These are phyloP conservation scores for Naganishia antarctica DNA, from an alignment of 768 basidiomycete species.

Conservation along the genomic window DNA sequence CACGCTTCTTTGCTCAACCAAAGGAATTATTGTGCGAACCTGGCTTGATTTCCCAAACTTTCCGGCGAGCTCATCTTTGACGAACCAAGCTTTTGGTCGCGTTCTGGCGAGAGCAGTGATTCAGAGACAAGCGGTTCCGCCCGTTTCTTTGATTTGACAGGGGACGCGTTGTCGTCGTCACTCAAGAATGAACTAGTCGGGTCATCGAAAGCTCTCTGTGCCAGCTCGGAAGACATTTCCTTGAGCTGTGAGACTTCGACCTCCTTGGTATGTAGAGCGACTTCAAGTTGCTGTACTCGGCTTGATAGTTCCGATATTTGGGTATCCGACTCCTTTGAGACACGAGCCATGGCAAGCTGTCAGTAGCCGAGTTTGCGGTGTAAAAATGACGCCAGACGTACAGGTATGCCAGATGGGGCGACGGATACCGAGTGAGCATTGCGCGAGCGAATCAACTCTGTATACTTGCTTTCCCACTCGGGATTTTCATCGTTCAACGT, in stretches of 20 bases:
- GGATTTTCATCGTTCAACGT: slow-evolving; percentile 74
- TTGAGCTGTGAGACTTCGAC: neutral
- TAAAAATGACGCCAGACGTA: neutral
- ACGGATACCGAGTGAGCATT: slow-evolving; percentile 24
- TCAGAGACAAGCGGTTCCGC: neutral
- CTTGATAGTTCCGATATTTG: slow-evolving; percentile 57
- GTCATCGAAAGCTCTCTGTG: slow-evolving; percentile 3
- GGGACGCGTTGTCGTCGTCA: neutral
- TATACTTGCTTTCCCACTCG: slow-evolving; percentile 19
- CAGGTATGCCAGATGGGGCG: neutral
- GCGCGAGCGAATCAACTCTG: slow-evolving; percentile 29
- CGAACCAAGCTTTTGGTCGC: too few species aligned
- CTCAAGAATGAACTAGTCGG: neutral
- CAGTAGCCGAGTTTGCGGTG: neutral
- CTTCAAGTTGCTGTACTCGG: slow-evolving; percentile 57
- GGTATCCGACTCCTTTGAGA: neutral
- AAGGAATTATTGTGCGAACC: neutral
- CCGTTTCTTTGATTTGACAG: neutral
- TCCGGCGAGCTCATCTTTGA: neutral
- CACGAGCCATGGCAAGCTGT: neutral
- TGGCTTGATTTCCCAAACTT: neutral
- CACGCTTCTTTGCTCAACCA: neutral
- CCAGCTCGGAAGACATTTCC: neutral
- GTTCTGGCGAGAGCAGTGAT: neutral
- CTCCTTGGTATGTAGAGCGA: neutral